Base-by-base conservation (phyloP, 1,284 basidiomycete genomes). In the Ustilago bromivora region DNA sequence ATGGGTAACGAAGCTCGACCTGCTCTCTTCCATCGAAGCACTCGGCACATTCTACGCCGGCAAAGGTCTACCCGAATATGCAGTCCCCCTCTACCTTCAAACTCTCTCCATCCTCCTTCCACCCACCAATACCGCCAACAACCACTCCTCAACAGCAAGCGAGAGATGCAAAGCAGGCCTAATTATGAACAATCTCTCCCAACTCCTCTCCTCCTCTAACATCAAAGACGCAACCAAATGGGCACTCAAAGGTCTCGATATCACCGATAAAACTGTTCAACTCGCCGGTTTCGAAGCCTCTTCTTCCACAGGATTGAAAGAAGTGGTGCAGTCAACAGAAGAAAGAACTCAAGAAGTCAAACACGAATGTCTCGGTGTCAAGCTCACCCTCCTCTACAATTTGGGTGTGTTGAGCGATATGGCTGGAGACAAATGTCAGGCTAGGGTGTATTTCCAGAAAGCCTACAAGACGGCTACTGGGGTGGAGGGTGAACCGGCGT, bases 1-100 rank as follows among this genome's bases (percentile, higher is more conserved):
- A 3, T 87, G 86, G 86, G 78, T 86, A 1, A 68, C 76, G 1
- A 71, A 71, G 31, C 78, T 82, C 49, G 84, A 86, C 35, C 38
- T 87, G 2, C 83, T 85, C 40, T 77, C 77, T 11, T 81, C 78
- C n/a, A 71, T 86, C 62, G 86, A 87, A 69, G 72, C 84, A 5
- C 79, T 87, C 9, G 86, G 86, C 51, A 78, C 76, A 17, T 83
- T 86, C 31, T 87, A 87, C 65, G 82, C 85, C 4, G 38, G 65
- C 7, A 76, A 83, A 46, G 67, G 68, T 52, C 73, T 83, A 1
- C 74, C 80, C 13, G 83, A 86, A 58, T 86, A 81, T 55, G 86
- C 86, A 2, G 82, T 86, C 34, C 85, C 86, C 10, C 76, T 87
- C 9, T 86, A 86, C 68, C 71, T 86, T 10, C 86, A 87, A 59